Conservation (phyloP, 2,329 filamentous ascomycete genomes). For the Trichoderma sp. region DNA sequence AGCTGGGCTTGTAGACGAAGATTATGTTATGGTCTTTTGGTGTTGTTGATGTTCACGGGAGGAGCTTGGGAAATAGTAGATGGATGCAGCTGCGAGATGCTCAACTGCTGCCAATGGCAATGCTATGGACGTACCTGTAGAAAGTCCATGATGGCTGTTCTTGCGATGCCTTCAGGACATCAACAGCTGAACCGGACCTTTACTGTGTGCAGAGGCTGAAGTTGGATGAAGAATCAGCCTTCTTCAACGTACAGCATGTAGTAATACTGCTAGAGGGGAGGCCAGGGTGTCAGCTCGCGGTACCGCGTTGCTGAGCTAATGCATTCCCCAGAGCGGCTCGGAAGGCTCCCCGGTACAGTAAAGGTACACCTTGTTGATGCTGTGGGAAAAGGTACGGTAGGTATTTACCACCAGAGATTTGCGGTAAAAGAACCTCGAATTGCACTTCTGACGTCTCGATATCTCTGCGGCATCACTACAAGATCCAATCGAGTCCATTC, state of each 20-base stretch:
- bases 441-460: too few relatives aligned
- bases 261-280: conserved; percentile 15
- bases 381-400: neutral
- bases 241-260: neutral
- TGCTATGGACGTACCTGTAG: conserved; percentile 44
- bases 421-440: too few relatives aligned
- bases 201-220: neutral
- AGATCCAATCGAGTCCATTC: too few relatives aligned
- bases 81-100: neutral
- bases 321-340: conserved; percentile 11
- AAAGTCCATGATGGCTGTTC: conserved; percentile 48
- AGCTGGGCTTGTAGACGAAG: neutral
- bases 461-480: too few relatives aligned
- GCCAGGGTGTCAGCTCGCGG: conserved; percentile 26
- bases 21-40: neutral
- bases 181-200: neutral
- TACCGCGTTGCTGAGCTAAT: conserved; percentile 28
- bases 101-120: neutral
- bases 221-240: conserved; percentile 20
- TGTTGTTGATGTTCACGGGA: neutral
- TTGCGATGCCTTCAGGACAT: conserved; percentile 21
- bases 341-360: conserved; percentile 1
- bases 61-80: neutral
- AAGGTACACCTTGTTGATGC: conserved; percentile 5
- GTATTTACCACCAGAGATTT: too few relatives aligned